phyloP scores from a whole-genome alignment of 768 basidiomycete species.

The Russula vinacea region DNA sequence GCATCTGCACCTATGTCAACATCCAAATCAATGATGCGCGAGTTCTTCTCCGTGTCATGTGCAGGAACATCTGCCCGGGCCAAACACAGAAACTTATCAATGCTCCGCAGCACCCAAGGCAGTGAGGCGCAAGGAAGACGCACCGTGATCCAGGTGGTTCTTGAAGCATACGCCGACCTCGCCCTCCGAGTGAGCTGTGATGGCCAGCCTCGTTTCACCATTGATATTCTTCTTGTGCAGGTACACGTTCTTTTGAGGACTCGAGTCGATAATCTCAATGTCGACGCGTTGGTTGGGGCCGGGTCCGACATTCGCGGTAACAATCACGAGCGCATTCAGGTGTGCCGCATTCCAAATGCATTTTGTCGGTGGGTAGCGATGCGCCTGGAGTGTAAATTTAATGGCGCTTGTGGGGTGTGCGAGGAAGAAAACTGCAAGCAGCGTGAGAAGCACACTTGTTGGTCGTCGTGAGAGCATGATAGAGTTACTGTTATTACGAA shows the following conservation, averaged over 20 bases:
- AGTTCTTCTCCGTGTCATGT: conserved; percentile 48
- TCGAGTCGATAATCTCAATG: conserved; percentile 91
- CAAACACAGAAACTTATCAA: not conserved
- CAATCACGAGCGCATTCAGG: conserved; percentile 83
- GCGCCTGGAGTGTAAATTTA: conserved; percentile 78
- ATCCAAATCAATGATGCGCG: conserved; percentile 84
- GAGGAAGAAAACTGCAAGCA: conserved; percentile 33
- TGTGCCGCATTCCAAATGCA: conserved; percentile 97
- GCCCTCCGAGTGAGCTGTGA: conserved; percentile 90
- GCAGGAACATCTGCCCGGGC: conserved; percentile 25
- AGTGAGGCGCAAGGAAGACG: conserved; percentile 30
- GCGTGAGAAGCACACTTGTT: conserved; percentile 20
- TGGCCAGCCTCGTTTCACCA: conserved; percentile 87
- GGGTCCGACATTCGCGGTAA: conserved; percentile 87
- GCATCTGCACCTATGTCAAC: conserved; percentile 98
- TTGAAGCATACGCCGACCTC: conserved; percentile 95
- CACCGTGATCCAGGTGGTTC: conserved; percentile 74
- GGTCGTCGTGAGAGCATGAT: conserved; percentile 21
- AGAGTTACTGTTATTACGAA: conserved; percentile 6
- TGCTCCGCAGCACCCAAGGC: not conserved
- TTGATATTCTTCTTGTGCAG: conserved; percentile 84
- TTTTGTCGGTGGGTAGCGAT: conserved; percentile 69
- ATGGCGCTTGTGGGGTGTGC: conserved; percentile 52
- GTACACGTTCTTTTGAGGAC: conserved; percentile 81
- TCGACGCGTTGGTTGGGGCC: conserved; percentile 80